Evolutionary conservation across 129 eudicot species (phyloP).

Genomic region (Scalesia atractyloides): DNA sequence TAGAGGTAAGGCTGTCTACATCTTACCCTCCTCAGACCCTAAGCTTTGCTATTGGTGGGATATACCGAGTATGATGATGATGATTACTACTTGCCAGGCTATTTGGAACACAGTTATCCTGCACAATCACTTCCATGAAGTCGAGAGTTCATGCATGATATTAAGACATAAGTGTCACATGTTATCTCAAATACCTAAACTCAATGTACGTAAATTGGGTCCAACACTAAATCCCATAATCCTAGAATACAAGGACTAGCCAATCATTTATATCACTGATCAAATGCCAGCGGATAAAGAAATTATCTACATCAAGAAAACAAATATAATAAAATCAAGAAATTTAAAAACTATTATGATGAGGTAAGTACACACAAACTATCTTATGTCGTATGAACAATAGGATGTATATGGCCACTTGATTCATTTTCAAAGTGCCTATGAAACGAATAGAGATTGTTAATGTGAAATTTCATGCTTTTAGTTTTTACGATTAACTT

Average conservation of each 20-base stretch:
- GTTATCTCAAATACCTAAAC: neutral
- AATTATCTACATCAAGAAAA: constrained; percentile 3
- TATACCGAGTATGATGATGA: no score
- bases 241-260: neutral
- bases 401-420: neutral
- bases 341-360: neutral
- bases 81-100: no score
- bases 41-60: no score
- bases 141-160: constrained; percentile 15
- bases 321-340: neutral
- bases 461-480: neutral
- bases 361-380: constrained; percentile 1
- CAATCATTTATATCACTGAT: neutral
- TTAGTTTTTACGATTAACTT: neutral
- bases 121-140: no score
- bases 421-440: neutral
- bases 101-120: no score
- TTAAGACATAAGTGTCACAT: neutral
- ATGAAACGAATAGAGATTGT: neutral
- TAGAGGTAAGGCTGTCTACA: no score
- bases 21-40: no score
- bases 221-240: neutral
- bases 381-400: neutral
- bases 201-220: constrained; percentile 5
- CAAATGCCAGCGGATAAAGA: neutral